Evolutionary conservation across 148 eudicot genomes (phyloP).

Genomic region (Nepenthes mirabilis): DNA sequence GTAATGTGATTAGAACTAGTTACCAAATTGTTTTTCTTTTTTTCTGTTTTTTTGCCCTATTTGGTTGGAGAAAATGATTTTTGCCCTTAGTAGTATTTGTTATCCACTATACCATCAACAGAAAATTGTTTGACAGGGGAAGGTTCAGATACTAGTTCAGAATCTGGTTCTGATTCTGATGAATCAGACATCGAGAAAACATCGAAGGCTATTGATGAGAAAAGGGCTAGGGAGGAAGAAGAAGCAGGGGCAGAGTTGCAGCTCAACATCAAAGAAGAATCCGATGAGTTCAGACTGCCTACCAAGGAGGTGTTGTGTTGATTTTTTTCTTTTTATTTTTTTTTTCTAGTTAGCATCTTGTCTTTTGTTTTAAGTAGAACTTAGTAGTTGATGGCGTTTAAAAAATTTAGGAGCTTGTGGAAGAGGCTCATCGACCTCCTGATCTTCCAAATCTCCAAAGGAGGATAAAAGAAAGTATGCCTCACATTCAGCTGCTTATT

Average conservation of each 20-base stretch:
- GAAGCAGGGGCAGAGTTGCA: slow-evolving; percentile 48
- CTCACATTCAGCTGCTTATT: not conserved
- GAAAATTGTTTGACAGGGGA: slow-evolving; percentile 5
- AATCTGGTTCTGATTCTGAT: slow-evolving; percentile 27
- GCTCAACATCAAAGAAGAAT: slow-evolving; percentile 48
- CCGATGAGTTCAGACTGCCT: slow-evolving; percentile 60
- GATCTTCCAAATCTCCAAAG: slow-evolving; percentile 67
- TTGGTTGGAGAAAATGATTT: no score
- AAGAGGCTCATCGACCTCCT: slow-evolving; percentile 74
- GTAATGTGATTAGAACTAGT: not conserved
- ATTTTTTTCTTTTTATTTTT: not conserved
- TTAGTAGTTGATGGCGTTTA: not conserved
- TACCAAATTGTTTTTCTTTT: not conserved
- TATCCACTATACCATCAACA: slow-evolving; percentile 8
- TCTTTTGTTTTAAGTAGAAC: not conserved
- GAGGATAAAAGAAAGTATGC: slow-evolving; percentile 88
- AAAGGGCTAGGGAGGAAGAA: slow-evolving; percentile 28
- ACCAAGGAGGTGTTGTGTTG: slow-evolving; percentile 48
- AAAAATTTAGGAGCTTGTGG: slow-evolving; percentile 56
- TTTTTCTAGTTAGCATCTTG: slow-evolving; percentile 1
- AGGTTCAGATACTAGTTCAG: slow-evolving; percentile 24
- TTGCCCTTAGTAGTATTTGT: not conserved
- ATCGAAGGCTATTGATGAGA: slow-evolving; percentile 30
- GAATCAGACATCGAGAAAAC: slow-evolving; percentile 32
- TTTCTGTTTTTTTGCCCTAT: no score